phyloP scores from a whole-genome alignment of 768 basidiomycete species.

The Russula griseocarnosa region DNA sequence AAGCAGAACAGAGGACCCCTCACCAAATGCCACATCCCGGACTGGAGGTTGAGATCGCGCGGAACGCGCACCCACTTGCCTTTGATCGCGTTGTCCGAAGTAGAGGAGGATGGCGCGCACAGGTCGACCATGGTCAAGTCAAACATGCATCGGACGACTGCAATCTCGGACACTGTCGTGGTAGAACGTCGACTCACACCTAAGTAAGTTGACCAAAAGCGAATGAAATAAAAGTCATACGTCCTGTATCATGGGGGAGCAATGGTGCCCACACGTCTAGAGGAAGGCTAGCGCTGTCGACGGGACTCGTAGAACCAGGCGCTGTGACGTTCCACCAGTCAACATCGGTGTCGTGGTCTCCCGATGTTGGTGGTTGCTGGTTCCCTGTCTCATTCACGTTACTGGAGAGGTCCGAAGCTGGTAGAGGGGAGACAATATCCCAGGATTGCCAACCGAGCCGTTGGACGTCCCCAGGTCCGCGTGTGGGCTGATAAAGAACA shows the following conservation, averaged over 20 bases:
- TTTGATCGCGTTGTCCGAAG: conserved; percentile 67
- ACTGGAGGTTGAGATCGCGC: conserved; percentile 69
- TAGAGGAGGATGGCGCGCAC: conserved; percentile 66
- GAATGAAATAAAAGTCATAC: conserved; percentile 41
- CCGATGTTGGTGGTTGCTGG: not conserved
- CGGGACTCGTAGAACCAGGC: conserved; percentile 29
- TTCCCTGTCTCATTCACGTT: conserved; percentile 20
- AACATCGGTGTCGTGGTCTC: conserved; percentile 44
- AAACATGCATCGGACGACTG: conserved; percentile 62
- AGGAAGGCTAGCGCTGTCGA: conserved; percentile 68
- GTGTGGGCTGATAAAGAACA: conserved; percentile 73
- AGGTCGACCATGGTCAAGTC: conserved; percentile 55
- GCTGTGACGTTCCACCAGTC: conserved; percentile 70
- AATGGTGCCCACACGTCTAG: conserved; percentile 77
- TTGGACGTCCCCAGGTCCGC: conserved; percentile 66
- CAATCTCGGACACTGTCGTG: conserved; percentile 72
- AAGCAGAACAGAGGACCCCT: conserved; percentile 32
- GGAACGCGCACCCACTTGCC: conserved; percentile 90
- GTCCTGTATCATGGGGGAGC: conserved; percentile 69
- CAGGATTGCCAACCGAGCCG: conserved; percentile 87
- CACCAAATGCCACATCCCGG: conserved; percentile 58
- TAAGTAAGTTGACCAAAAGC: not conserved
- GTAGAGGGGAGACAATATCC: conserved; percentile 53
- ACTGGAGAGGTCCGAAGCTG: conserved; percentile 19
- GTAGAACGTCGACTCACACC: not conserved